Evolutionary conservation across 1,139 yeast species (phyloP), one percentile per base, ranked within the genome.

Genomic region (Wickerhamiella pararugosa): DNA sequence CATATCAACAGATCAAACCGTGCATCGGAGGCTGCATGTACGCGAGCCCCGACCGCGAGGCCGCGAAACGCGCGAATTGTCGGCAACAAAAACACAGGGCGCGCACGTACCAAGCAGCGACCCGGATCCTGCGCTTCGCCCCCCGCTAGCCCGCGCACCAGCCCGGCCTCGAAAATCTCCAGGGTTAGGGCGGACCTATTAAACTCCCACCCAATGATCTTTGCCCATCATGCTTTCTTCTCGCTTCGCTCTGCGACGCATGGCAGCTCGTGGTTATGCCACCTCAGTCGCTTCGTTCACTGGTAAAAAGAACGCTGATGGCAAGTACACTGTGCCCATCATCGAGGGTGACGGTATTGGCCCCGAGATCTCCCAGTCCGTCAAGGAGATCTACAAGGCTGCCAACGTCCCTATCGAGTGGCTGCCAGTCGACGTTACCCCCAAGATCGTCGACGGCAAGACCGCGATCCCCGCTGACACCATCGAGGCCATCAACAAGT

Each of bases 341-440:
- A 90, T 90, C 58, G 96, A 87, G 68, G 98, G 98, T 66, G 98
- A 90, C 61, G 98, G 98, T 70, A 87, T 90, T 55, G 98, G 98
- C 55, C 75, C 79, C 44, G 98, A 90, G 67, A 90, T 90, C 62
- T 82, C 97, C 51, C 75, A 81, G 60, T 83, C 96, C 43, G 95
- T 87, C 54, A 82, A 84, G 71, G 75, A 79, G 51, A 86, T 87
- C 58, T 90, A 83, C 67, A 69, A 77, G 46, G 96, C 96, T 53
- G 97, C 97, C 46, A 67, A 82, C 42, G 94, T 87, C 43, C 98
- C 98, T 52, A 79, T 90, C 57, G 92, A 81, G 58, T 90, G 97
- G 97, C 95, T 87, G 66, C 78, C 82, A 43, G 94, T 87, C 56
- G 97, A 87, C 59, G 98, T 90, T 42, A 82, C 95, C 45, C 98